A percentile compares a stretch with the other conserved stretches of the same genome.
These are phyloP conservation scores for Fereydounia khargensis DNA, from an alignment of 1,284 basidiomycete species.

Conservation along the genomic window DNA sequence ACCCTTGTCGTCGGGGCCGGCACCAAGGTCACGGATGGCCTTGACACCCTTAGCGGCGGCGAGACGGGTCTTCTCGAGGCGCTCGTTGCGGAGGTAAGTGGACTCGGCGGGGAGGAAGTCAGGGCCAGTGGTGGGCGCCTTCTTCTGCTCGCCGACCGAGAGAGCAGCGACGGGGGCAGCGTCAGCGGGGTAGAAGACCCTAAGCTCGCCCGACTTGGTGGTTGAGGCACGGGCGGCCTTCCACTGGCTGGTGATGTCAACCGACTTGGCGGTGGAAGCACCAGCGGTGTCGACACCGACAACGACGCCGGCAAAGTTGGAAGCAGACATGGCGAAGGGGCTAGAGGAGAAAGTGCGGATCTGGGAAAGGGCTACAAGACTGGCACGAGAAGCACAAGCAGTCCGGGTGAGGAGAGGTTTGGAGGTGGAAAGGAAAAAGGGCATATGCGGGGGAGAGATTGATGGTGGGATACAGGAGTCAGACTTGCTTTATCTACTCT, in stretches of 20 bases:
- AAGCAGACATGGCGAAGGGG: background rate
- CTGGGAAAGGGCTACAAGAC: too few species aligned
- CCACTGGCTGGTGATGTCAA: slow-evolving; percentile 48
- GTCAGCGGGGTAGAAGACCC: slow-evolving; percentile 45
- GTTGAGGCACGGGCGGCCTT: slow-evolving; percentile 41
- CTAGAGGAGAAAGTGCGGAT: background rate
- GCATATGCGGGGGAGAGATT: too few species aligned
- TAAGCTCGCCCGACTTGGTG: slow-evolving; percentile 45
- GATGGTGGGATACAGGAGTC: too few species aligned
- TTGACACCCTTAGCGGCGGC: slow-evolving; percentile 53
- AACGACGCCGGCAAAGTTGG: slow-evolving; percentile 30
- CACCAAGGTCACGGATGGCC: slow-evolving; percentile 46
- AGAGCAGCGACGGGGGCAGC: slow-evolving; percentile 42
- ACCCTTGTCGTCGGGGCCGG: slow-evolving; percentile 25
- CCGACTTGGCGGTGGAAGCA: slow-evolving; percentile 33
- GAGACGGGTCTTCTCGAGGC: slow-evolving; percentile 45
- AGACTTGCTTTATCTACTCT: too few species aligned
- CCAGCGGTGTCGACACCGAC: slow-evolving; percentile 34
- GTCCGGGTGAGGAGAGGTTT: too few species aligned
- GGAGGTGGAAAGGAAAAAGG: too few species aligned
- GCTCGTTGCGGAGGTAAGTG: slow-evolving; percentile 50
- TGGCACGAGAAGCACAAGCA: too few species aligned
- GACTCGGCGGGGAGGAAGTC: slow-evolving; percentile 40
- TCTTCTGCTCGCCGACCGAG: slow-evolving; percentile 44
- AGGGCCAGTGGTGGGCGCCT: slow-evolving; percentile 45